Evolutionary conservation across 768 basidiomycete genomes (phyloP), one percentile per base, ranked within the genome.

Genomic region (Multifurca ochricompacta): DNA sequence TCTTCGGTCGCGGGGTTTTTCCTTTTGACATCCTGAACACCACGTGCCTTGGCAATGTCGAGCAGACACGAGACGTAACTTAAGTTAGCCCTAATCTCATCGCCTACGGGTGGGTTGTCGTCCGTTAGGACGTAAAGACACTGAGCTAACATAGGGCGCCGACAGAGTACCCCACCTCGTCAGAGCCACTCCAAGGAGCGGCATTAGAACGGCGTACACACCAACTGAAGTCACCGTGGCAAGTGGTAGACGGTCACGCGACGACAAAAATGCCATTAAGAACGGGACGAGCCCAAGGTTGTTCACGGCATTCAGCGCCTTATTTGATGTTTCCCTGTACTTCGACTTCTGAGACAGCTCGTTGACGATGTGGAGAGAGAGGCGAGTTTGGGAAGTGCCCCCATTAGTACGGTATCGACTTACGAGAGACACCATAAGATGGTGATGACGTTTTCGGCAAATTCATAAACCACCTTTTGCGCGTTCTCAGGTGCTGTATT

Each of bases 401-500:
- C n/a, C n/a, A n/a, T n/a, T n/a, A n/a, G n/a, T n/a, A 21, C 21
- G 36, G 21, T 44, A 46, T 40, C 28, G 27, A 82, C 90, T 80
- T 75, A 95, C 85, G 91, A 91, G 60, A 97, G 76, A 70, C 92
- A 94, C 94, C 94, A 96, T 23, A 97, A 68, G 14, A 87, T 81
- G 5, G 93, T 94, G 61, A 96, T 88, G 35, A 94, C 82, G 67
- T 92, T 96, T 60, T 96, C 94, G 2, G 93, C 82, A 61, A 95
- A 83, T 62, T 89, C 83, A 62, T 88, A 90, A 2, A 93, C 82
- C 23, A 91, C 73, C 68, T 81, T 85, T 64, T 83, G 80, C 1
- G 81, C 76, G 65, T 77, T 81, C 67, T 88, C 82, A 3, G 87
- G 75, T 18, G 85, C 73, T n/a, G 71, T 69, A 72, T 77, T 77